Percentiles rank a stretch among this genome's conserved stretches.
phyloP scores from a whole-genome alignment of 345 rosid genomes.

The Hibiscus tridactylites region DNA sequence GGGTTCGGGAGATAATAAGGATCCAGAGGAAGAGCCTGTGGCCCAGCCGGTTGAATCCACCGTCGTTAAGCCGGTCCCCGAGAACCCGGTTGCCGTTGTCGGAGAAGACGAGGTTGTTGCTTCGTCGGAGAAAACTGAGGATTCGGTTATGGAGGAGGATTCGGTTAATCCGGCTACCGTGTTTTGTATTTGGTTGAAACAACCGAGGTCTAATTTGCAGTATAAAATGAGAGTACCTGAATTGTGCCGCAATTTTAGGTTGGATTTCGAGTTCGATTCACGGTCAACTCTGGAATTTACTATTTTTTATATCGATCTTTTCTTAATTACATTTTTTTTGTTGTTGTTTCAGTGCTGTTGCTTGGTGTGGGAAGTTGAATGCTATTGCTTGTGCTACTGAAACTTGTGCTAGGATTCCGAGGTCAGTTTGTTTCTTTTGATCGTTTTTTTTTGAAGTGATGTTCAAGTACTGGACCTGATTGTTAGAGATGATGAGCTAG shows the following conservation, averaged over 20 bases:
- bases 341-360: slow-evolving; percentile 62
- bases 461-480: neutral
- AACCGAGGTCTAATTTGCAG: slow-evolving; percentile 73
- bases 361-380: slow-evolving; percentile 98
- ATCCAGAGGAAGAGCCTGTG: slow-evolving; percentile 26
- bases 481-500: neutral
- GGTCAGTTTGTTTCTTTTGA: slow-evolving; percentile 27
- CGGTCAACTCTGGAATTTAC: neutral
- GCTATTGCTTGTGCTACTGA: slow-evolving; percentile 99
- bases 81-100: slow-evolving; percentile 4
- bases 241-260: slow-evolving; percentile 89
- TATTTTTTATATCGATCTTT: neutral
- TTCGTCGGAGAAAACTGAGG: slow-evolving; percentile 33
- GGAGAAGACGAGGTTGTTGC: slow-evolving; percentile 26
- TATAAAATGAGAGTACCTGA: slow-evolving; percentile 92
- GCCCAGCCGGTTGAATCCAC: slow-evolving; percentile 14
- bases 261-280: neutral
- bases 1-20: slow-evolving; percentile 18
- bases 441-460: neutral
- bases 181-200: slow-evolving; percentile 77
- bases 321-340: neutral
- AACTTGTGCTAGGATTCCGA: slow-evolving; percentile 96
- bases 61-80: neutral
- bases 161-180: slow-evolving; percentile 71
- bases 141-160: slow-evolving; percentile 84